Evolutionary conservation across 305 asterid genomes (phyloP).

Genomic region (Plantago rigida): DNA sequence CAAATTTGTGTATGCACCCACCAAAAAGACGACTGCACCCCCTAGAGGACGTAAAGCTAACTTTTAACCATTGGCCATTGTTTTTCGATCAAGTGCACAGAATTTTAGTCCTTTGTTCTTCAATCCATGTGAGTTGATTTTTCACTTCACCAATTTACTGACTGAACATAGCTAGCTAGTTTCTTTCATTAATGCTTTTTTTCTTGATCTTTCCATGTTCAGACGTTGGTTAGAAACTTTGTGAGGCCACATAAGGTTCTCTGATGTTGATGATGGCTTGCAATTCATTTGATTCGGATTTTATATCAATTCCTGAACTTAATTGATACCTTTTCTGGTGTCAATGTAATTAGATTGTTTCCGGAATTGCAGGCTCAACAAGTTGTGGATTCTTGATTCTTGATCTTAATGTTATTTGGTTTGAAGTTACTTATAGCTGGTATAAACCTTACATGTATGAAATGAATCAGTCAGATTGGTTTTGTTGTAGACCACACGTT

Average conservation of each 20-base stretch:
- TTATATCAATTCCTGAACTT: not conserved
- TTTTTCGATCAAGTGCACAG: slow-evolving; percentile 1
- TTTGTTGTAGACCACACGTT: no score
- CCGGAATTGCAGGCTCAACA: slow-evolving; percentile 10
- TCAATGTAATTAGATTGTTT: not conserved
- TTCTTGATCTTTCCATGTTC: slow-evolving; percentile 5
- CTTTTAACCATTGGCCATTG: slow-evolving; percentile 10
- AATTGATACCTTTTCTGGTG: not conserved
- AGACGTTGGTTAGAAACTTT: not conserved
- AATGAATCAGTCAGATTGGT: no score
- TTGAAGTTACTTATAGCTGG: not conserved
- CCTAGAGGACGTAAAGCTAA: slow-evolving; percentile 29
- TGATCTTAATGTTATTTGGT: slow-evolving; percentile 18
- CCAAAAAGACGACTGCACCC: slow-evolving; percentile 22
- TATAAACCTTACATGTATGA: not conserved
- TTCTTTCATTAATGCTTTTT: not conserved
- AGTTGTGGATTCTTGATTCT: not conserved
- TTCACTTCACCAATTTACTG: not conserved
- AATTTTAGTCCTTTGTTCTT: slow-evolving; percentile 5
- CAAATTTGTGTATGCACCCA: slow-evolving; percentile 33
- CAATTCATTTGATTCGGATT: not conserved
- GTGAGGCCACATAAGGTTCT: no score
- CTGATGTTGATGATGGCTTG: not conserved
- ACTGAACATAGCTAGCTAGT: not conserved
- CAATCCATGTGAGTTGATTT: slow-evolving; percentile 13